phyloP scores from a whole-genome alignment of 176 grass and related monocot genomes.

The Ampelocalamus luodianensis region DNA sequence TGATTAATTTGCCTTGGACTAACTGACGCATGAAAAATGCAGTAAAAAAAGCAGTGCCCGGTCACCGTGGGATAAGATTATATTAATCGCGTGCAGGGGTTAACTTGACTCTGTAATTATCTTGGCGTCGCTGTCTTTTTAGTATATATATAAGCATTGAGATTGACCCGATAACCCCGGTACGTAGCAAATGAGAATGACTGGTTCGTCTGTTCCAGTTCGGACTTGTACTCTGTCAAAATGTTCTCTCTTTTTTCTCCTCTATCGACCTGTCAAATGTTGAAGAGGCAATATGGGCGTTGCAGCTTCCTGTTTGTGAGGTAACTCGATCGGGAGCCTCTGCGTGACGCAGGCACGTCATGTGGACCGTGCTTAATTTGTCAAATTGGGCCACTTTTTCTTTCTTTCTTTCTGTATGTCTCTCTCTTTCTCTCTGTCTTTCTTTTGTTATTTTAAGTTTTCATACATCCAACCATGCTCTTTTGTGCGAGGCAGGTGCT shows the following conservation, averaged over 20 bases:
- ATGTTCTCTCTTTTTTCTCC: too few relatives aligned
- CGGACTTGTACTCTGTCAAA: neutral
- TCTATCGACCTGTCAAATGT: neutral
- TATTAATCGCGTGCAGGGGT: neutral
- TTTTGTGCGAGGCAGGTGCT: neutral
- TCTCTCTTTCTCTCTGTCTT: too few relatives aligned
- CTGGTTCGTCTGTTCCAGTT: neutral
- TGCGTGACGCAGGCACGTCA: slow-evolving; percentile 41
- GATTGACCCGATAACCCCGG: neutral
- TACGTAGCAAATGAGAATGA: neutral
- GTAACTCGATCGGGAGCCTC: neutral
- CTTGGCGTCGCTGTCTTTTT: neutral
- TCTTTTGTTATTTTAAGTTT: neutral
- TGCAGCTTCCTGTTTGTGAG: neutral
- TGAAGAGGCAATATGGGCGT: slow-evolving; percentile 31
- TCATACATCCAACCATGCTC: neutral
- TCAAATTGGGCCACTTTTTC: neutral
- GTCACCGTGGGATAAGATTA: neutral
- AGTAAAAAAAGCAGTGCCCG: too few relatives aligned
- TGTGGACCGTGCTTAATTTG: neutral
- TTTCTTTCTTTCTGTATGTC: neutral
- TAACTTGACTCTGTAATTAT: neutral
- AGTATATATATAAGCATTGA: neutral
- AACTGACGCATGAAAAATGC: neutral
- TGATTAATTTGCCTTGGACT: neutral